Evolutionary conservation across 805 yeast genomes (phyloP).

Genomic region (Wickerhamiella shivajii): DNA sequence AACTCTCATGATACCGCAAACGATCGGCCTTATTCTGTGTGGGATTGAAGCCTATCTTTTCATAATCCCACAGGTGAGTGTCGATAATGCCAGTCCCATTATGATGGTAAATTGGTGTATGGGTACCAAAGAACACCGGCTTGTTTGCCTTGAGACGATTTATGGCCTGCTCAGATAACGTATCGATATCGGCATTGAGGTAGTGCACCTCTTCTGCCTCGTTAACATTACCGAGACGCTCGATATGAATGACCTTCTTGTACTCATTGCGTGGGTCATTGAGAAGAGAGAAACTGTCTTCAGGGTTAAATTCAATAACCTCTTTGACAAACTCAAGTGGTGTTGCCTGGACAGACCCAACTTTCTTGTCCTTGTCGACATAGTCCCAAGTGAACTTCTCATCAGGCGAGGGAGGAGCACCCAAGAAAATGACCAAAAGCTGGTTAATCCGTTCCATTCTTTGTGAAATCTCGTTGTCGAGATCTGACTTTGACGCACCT

Average conservation of each 20-base stretch:
- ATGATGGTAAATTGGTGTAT: conserved; percentile 68
- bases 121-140: conserved; percentile 80
- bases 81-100: conserved; percentile 58
- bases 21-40: conserved; percentile 50
- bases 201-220: conserved; percentile 61
- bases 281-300: conserved; percentile 47
- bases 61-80: conserved; percentile 50
- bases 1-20: conserved; percentile 51
- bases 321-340: conserved; percentile 51
- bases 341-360: conserved; percentile 35
- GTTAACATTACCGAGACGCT: conserved; percentile 56
- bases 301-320: conserved; percentile 38
- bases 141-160: conserved; percentile 55
- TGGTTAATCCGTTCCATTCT: conserved; percentile 46
- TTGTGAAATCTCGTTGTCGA: conserved; percentile 29
- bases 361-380: conserved; percentile 48
- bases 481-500: conserved; percentile 27
- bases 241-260: conserved; percentile 51
- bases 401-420: conserved; percentile 62
- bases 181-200: conserved; percentile 48
- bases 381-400: conserved; percentile 63
- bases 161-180: conserved; percentile 46
- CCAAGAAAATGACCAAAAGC: conserved; percentile 52
- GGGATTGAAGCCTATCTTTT: conserved; percentile 32
- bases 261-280: conserved; percentile 72